Percentiles rank a stretch among this genome's conserved stretches.
Evolutionary conservation across 2,329 filamentous ascomycete genomes (phyloP).

Genomic region (Trichothecium roseum): DNA sequence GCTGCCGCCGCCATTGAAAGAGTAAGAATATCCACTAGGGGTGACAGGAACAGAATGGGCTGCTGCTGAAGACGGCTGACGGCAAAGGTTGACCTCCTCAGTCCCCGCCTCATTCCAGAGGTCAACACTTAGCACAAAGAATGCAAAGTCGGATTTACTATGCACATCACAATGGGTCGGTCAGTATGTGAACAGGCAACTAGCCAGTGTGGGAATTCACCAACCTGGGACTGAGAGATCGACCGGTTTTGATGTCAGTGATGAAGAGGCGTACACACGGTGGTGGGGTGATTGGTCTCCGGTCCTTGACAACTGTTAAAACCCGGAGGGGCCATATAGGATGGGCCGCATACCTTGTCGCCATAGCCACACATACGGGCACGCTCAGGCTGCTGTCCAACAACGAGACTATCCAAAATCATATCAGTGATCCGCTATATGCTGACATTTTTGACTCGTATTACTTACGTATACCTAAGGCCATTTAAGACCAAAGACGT

Average conservation of each 20-base stretch:
- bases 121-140: constrained; percentile 53
- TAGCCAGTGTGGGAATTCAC: background rate
- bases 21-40: constrained; percentile 62
- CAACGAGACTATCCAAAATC: constrained; percentile 50
- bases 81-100: constrained; percentile 58
- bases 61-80: constrained; percentile 47
- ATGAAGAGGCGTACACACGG: constrained; percentile 83
- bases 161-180: background rate
- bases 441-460: background rate
- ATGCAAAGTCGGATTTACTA: constrained; percentile 26
- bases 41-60: constrained; percentile 73
- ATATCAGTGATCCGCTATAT: constrained; percentile 9
- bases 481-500: background rate
- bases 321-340: background rate
- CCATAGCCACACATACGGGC: constrained; percentile 99
- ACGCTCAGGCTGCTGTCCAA: constrained; percentile 83
- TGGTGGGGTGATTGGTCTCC: constrained; percentile 88
- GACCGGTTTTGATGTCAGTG: constrained; percentile 57
- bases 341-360: constrained; percentile 61
- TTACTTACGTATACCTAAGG: constrained; percentile 1
- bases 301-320: constrained; percentile 49
- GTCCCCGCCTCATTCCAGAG: constrained; percentile 56
- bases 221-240: no score
- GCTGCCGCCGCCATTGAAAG: constrained; percentile 25
- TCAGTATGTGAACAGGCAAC: no score